These are phyloP conservation scores for Gleditsia sinensis DNA, from an alignment of 306 rosid genomes.

Conservation along the genomic window DNA sequence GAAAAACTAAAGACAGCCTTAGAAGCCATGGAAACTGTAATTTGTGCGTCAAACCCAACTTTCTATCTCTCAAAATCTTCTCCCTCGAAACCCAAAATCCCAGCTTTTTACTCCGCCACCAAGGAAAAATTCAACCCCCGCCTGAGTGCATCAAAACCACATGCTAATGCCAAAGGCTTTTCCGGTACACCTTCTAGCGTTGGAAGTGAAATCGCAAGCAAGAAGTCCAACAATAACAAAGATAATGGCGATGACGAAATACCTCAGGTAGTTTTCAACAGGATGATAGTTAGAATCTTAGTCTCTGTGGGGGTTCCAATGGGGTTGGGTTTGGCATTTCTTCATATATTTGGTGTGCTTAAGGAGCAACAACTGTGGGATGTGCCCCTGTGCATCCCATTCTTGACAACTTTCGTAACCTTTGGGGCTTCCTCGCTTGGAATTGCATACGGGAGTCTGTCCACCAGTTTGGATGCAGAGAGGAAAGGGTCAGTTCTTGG, in stretches of 20 bases:
- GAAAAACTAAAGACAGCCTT: not conserved
- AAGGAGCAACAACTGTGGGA: constrained; percentile 58
- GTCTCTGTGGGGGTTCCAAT: constrained; percentile 67
- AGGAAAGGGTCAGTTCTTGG: constrained; percentile 74
- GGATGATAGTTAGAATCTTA: constrained; percentile 62
- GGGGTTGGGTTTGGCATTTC: constrained; percentile 60
- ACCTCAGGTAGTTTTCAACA: constrained; percentile 56
- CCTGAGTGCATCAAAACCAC: no score
- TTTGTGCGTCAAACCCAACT: constrained; percentile 42
- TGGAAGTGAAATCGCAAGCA: constrained; percentile 17
- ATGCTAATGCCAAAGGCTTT: constrained; percentile 70
- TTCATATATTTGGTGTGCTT: constrained; percentile 53
- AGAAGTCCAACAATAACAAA: constrained; percentile 26
- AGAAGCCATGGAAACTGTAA: constrained; percentile 62
- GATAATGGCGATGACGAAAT: constrained; percentile 49
- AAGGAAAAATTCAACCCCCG: constrained; percentile 24
- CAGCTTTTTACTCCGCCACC: constrained; percentile 32
- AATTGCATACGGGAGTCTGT: constrained; percentile 74
- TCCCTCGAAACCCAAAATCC: constrained; percentile 52
- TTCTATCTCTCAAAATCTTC: constrained; percentile 42
- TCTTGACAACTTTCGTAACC: constrained; percentile 54
- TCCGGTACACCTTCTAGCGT: constrained; percentile 33
- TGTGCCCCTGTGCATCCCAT: constrained; percentile 73
- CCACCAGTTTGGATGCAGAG: constrained; percentile 76
- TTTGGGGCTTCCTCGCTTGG: constrained; percentile 78